Conservation (phyloP, 2,329 filamentous ascomycete species). For the Stagonosporopsis vannaccii region DNA sequence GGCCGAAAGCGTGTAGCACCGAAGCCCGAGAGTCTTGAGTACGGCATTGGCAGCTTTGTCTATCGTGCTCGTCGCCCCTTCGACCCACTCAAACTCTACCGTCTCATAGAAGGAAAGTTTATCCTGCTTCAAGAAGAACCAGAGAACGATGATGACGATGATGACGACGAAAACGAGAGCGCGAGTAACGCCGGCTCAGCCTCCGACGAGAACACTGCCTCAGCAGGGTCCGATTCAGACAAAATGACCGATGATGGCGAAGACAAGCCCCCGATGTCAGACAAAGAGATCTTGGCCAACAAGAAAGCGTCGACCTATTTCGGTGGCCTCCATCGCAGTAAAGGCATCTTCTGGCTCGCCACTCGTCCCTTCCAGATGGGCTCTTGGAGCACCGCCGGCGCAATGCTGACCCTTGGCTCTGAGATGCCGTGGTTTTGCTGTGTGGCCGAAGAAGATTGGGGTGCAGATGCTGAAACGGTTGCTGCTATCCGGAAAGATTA, state of each 20-base stretch:
- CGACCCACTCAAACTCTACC: constrained; percentile 52
- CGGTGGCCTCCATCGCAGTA: constrained; percentile 66
- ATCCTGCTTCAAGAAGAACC: constrained; percentile 51
- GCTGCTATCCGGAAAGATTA: constrained; percentile 60
- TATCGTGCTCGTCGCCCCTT: constrained; percentile 64
- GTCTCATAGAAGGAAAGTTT: constrained; percentile 53
- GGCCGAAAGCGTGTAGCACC: constrained; percentile 65
- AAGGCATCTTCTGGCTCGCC: constrained; percentile 68
- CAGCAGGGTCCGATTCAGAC: constrained; percentile 26
- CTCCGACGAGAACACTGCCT: constrained; percentile 24
- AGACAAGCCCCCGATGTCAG: constrained; percentile 40
- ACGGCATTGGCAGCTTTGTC: constrained; percentile 75
- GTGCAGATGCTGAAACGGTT: constrained; percentile 57
- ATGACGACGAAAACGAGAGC: constrained; percentile 28
- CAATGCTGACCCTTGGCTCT: constrained; percentile 67
- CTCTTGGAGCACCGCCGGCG: constrained; percentile 70
- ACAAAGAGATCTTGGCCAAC: constrained; percentile 59
- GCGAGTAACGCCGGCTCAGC: constrained; percentile 22
- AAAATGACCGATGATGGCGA: constrained; percentile 42
- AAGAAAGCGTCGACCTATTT: constrained; percentile 64
- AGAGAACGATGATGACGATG: constrained; percentile 43
- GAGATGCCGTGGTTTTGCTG: constrained; percentile 68
- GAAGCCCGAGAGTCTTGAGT: constrained; percentile 76
- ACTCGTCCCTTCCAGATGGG: constrained; percentile 64
- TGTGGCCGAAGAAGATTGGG: constrained; percentile 61